Percentiles rank a stretch among this genome's conserved stretches.
Evolutionary conservation across 257 asterid genomes (phyloP).

Genomic region (Nicotiana undulata): DNA sequence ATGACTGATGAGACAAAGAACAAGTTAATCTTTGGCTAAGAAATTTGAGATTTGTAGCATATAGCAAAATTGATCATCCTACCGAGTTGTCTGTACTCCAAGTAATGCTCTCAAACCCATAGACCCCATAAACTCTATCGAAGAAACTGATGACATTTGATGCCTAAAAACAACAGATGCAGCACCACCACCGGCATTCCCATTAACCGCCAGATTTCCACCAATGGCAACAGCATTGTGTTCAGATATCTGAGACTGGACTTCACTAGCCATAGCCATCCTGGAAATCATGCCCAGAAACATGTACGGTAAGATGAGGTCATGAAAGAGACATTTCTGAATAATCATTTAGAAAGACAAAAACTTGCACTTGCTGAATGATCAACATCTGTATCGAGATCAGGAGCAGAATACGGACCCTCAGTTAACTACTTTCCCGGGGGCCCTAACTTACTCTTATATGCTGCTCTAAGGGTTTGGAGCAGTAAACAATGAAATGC

Average conservation of each 20-base stretch:
- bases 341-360: not conserved
- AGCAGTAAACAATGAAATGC: not conserved
- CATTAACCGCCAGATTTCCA: constrained; percentile 74
- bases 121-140: constrained; percentile 71
- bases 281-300: constrained; percentile 37
- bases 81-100: constrained; percentile 81
- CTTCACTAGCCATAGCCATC: constrained; percentile 92
- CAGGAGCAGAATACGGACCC: not conserved
- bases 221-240: constrained; percentile 56
- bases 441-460: not conserved
- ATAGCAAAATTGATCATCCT: constrained; percentile 13
- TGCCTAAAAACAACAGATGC: constrained; percentile 72
- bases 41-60: not conserved
- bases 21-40: not conserved
- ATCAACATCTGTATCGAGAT: not conserved
- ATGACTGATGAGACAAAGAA: constrained; percentile 42
- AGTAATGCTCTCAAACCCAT: constrained; percentile 73
- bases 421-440: not conserved
- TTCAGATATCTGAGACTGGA: constrained; percentile 71
- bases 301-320: constrained; percentile 15
- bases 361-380: not conserved
- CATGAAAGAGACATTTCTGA: not conserved
- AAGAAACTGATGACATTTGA: constrained; percentile 63
- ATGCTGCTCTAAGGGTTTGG: not conserved
- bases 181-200: constrained; percentile 70